These are phyloP conservation scores for Lipomyces sp. DNA, from an alignment of 805 yeast genomes.

Conservation along the genomic window DNA sequence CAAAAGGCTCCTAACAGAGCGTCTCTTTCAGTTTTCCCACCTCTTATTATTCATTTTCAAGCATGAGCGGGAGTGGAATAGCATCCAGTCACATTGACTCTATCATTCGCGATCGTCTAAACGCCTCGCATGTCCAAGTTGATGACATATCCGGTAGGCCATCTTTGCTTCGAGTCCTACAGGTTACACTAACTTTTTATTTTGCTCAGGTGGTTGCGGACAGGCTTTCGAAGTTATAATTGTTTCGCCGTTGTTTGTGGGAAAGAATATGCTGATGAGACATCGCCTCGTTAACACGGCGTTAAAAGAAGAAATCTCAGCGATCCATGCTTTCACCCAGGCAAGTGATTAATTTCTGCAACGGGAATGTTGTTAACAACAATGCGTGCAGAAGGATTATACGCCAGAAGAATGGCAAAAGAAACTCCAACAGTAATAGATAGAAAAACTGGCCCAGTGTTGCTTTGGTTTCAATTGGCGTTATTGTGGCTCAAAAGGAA, in stretches of 20 bases:
- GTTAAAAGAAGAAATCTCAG: conserved; percentile 80
- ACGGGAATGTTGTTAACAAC: neutral
- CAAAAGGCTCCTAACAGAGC: too few relatives aligned
- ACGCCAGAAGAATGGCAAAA: conserved; percentile 86
- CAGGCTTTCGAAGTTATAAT: conserved; percentile 95
- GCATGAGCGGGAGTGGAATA: conserved; percentile 20
- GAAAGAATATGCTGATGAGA: conserved; percentile 83
- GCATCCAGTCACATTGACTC: conserved; percentile 51
- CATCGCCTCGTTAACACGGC: conserved; percentile 83
- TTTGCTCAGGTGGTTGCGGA: conserved; percentile 82
- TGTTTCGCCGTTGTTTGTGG: conserved; percentile 71
- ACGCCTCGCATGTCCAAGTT: conserved; percentile 69
- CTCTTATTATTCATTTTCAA: neutral
- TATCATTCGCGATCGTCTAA: conserved; percentile 60
- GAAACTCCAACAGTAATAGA: conserved; percentile 17
- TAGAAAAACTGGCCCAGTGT: conserved; percentile 6
- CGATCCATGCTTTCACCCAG: conserved; percentile 94
- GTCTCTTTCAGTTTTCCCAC: too few relatives aligned
- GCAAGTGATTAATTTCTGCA: conserved; percentile 52
- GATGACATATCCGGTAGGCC: conserved; percentile 62
- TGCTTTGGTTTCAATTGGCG: neutral
- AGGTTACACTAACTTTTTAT: neutral
- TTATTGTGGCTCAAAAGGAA: neutral
- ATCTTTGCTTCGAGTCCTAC: neutral
- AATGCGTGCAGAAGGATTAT: conserved; percentile 49